phyloP scores from a whole-genome alignment of 441 rosid genomes.

The Brassica balearica region DNA sequence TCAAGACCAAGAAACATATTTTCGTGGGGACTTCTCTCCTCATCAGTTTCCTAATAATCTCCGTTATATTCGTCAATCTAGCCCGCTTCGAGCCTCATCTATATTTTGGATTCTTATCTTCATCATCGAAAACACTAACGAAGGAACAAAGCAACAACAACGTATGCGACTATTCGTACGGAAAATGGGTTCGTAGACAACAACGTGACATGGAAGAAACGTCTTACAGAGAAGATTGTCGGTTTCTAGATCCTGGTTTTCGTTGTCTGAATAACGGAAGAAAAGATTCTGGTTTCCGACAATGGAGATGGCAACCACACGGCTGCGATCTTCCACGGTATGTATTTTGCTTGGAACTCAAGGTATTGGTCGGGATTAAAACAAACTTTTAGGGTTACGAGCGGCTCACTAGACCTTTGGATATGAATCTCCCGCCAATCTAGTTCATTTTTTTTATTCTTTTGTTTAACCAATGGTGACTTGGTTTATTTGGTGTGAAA shows the following conservation, averaged over 20 bases:
- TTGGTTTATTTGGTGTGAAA: too few relatives aligned
- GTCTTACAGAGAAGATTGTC: slow-evolving; percentile 66
- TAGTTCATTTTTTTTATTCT: too few relatives aligned
- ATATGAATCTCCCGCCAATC: too few relatives aligned
- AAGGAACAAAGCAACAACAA: slow-evolving; percentile 8
- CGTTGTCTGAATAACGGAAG: slow-evolving; percentile 69
- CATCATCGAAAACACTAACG: not conserved
- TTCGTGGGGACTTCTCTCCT: slow-evolving; percentile 38
- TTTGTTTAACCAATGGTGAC: too few relatives aligned
- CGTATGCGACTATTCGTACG: slow-evolving; percentile 65
- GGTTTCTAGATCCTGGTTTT: slow-evolving; percentile 87
- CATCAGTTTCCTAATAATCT: slow-evolving; percentile 32
- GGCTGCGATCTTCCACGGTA: slow-evolving; percentile 83
- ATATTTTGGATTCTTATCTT: slow-evolving; percentile 46
- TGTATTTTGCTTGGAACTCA: slow-evolving; percentile 21
- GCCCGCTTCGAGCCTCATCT: slow-evolving; percentile 38
- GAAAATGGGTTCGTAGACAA: slow-evolving; percentile 68
- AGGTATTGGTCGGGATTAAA: slow-evolving; percentile 6
- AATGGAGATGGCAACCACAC: slow-evolving; percentile 90
- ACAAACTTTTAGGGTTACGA: not conserved
- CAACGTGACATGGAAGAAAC: slow-evolving; percentile 42
- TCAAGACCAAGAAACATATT: slow-evolving; percentile 37
- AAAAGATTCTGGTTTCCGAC: slow-evolving; percentile 58
- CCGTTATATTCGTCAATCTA: slow-evolving; percentile 29
- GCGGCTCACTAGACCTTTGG: too few relatives aligned